phyloP scores from a whole-genome alignment of 2,329 filamentous ascomycete genomes.

The Aspergillus oerlinghausenensis region DNA sequence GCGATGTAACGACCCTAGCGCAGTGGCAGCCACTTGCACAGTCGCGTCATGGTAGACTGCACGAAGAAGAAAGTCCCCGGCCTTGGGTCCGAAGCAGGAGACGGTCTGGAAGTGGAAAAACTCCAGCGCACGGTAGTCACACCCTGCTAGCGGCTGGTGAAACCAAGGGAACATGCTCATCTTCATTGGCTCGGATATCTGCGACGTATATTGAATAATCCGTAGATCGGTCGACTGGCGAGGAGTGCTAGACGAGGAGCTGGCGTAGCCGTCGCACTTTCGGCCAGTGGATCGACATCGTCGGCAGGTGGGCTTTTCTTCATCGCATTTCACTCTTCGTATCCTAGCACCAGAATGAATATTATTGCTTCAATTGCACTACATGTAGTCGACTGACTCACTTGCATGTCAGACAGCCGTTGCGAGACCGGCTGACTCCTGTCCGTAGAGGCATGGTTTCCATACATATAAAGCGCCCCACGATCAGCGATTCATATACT shows the following conservation, averaged over 20 bases:
- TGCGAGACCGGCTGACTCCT: constrained; percentile 12
- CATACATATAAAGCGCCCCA: not conserved
- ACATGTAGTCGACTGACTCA: constrained; percentile 35
- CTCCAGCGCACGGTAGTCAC: constrained; percentile 34
- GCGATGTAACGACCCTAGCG: constrained; percentile 47
- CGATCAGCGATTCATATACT: not conserved
- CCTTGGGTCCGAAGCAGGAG: constrained; percentile 40
- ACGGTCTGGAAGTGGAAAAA: constrained; percentile 42
- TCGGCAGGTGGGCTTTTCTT: constrained; percentile 50
- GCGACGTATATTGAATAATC: constrained; percentile 19
- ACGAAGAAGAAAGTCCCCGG: constrained; percentile 43
- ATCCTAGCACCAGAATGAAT: constrained; percentile 32
- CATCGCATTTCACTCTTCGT: constrained; percentile 55
- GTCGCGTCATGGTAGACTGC: constrained; percentile 44
- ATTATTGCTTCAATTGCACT: not conserved
- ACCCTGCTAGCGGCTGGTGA: constrained; percentile 20
- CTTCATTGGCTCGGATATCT: constrained; percentile 6
- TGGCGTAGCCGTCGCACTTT: constrained; percentile 51
- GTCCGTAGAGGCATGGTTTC: not conserved
- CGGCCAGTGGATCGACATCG: constrained; percentile 54
- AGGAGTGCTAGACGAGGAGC: constrained; percentile 12
- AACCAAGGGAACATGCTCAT: constrained; percentile 12
- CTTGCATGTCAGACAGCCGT: constrained; percentile 53
- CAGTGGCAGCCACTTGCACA: constrained; percentile 46
- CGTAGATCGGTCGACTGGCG: constrained; percentile 12